A percentile compares a stretch with the other conserved stretches of the same genome.
phyloP scores from a whole-genome alignment of 2,329 filamentous ascomycete genomes.

The Beauveria rudraprayagi region DNA sequence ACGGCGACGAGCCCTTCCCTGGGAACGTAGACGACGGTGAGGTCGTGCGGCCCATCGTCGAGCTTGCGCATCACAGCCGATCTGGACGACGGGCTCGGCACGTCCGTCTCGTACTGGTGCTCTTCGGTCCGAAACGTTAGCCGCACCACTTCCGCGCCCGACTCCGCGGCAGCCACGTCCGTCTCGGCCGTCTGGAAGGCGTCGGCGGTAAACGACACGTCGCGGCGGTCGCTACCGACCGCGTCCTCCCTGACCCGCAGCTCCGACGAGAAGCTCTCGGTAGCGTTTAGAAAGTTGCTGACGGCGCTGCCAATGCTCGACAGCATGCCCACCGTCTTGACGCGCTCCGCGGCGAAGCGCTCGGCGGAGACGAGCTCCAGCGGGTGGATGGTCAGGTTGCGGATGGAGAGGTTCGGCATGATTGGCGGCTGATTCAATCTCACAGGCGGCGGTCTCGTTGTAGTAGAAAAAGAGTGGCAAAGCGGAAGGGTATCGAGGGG shows the following conservation, averaged over 20 bases:
- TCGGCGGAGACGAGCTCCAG: conserved; percentile 67
- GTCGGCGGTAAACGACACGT: conserved; percentile 54
- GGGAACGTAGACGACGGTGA: conserved; percentile 60
- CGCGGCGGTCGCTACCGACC: conserved; percentile 53
- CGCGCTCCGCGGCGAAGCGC: conserved; percentile 52
- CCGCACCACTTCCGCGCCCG: conserved; percentile 49
- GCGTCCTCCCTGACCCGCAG: conserved; percentile 45
- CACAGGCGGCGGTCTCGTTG: too few species aligned
- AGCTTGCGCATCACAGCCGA: conserved; percentile 54
- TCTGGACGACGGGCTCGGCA: conserved; percentile 52
- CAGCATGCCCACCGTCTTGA: conserved; percentile 35
- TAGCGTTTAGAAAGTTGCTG: conserved; percentile 36
- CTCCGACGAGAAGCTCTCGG: conserved; percentile 24
- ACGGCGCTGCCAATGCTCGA: conserved; percentile 37
- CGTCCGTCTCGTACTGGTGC: conserved; percentile 59
- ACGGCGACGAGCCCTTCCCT: conserved; percentile 50
- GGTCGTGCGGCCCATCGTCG: conserved; percentile 38
- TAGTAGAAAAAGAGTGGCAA: not conserved
- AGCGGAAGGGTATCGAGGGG: not conserved
- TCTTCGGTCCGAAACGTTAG: conserved; percentile 60
- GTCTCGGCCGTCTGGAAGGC: conserved; percentile 56
- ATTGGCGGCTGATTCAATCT: too few species aligned
- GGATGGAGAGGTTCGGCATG: conserved; percentile 59
- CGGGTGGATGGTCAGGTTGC: conserved; percentile 71
- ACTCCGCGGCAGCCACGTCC: conserved; percentile 50